Percentiles rank a stretch among this genome's conserved stretches.
Evolutionary conservation across 805 yeast species (phyloP).

Genomic region (Candida manassasensis): DNA sequence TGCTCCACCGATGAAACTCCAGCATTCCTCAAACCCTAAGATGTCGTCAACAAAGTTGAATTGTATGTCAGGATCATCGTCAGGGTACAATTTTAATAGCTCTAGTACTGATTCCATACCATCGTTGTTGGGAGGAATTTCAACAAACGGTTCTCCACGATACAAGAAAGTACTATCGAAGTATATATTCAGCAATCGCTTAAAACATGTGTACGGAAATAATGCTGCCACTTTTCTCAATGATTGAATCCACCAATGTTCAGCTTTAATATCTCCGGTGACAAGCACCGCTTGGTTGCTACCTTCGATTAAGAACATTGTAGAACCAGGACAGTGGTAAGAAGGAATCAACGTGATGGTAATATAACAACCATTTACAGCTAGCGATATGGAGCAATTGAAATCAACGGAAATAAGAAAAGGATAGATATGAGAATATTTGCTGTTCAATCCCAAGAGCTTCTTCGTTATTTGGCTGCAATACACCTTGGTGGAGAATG

Average conservation of each 20-base stretch:
- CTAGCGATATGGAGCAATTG: constrained; percentile 17
- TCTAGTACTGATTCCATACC: constrained; percentile 35
- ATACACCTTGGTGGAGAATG: constrained; percentile 39
- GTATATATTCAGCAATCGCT: constrained; percentile 41
- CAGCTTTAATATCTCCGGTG: constrained; percentile 59
- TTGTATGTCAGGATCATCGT: constrained; percentile 30
- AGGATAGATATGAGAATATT: constrained; percentile 14
- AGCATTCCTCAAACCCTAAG: constrained; percentile 52
- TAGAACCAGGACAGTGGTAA: constrained; percentile 59
- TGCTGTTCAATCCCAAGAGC: constrained; percentile 17
- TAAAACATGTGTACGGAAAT: constrained; percentile 37
- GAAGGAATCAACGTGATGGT: constrained; percentile 42
- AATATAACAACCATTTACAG: constrained; percentile 14
- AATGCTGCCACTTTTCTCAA: constrained; percentile 32
- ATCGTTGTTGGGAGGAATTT: constrained; percentile 35
- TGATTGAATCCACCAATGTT: constrained; percentile 44
- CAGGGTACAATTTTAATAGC: constrained; percentile 40
- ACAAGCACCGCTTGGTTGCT: constrained; percentile 32
- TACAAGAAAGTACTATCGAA: constrained; percentile 52
- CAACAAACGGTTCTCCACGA: constrained; percentile 46
- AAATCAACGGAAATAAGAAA: constrained; percentile 16
- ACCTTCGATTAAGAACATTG: constrained; percentile 47
- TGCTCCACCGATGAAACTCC: constrained; percentile 33
- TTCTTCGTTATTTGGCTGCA: constrained; percentile 37
- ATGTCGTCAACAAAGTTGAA: constrained; percentile 38